phyloP scores from a whole-genome alignment of 2,329 filamentous ascomycete species.

The Monosporascus sp. region DNA sequence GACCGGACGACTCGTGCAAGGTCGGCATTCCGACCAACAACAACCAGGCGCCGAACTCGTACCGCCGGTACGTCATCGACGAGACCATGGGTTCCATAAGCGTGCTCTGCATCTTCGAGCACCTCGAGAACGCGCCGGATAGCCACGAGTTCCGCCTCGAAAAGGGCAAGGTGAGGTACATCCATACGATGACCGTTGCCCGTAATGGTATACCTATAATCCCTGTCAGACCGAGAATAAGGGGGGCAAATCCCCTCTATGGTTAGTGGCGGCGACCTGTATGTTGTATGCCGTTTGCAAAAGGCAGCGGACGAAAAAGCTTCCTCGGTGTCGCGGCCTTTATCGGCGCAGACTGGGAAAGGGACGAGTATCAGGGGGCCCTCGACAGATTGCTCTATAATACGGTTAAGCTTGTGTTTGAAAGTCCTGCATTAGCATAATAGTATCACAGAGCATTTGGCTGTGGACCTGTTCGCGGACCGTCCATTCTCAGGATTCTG shows the following conservation, averaged over 20 bases:
- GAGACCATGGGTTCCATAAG: conserved; percentile 23
- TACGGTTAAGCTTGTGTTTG: too few species aligned
- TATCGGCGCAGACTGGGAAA: too few species aligned
- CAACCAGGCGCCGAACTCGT: conserved; percentile 21
- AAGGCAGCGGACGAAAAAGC: too few species aligned
- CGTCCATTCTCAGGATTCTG: too few species aligned
- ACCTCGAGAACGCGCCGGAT: conserved; percentile 22
- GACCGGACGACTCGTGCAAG: conserved; percentile 22
- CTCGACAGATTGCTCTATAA: too few species aligned
- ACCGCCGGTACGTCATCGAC: conserved; percentile 27
- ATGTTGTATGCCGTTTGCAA: too few species aligned
- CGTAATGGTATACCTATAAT: conserved; percentile 5
- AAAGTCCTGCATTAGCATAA: too few species aligned
- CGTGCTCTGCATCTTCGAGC: conserved; percentile 25
- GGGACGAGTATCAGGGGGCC: too few species aligned
- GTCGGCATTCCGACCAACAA: conserved; percentile 22
- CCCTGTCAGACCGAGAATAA: background rate
- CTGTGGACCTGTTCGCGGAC: too few species aligned
- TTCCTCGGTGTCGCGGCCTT: too few species aligned
- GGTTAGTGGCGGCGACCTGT: too few species aligned
- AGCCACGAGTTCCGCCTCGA: conserved; percentile 26
- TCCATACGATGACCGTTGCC: conserved; percentile 26
- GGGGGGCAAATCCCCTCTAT: background rate
- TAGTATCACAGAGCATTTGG: too few species aligned
- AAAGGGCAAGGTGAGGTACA: conserved; percentile 22